Conservation (phyloP, 2,329 filamentous ascomycete genomes). For the Thielaviopsis euricoi region DNA sequence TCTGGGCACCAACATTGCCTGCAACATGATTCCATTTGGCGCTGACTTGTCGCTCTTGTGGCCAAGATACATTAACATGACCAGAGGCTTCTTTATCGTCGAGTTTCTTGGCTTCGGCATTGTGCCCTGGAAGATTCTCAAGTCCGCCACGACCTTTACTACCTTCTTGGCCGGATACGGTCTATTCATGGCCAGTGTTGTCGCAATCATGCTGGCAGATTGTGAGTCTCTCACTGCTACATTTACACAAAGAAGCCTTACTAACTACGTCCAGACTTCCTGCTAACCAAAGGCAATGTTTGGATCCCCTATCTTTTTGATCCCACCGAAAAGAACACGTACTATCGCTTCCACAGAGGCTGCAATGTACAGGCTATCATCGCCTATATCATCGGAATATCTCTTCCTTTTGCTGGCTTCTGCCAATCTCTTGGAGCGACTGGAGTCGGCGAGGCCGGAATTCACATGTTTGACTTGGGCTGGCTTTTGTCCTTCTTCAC, state of each 20-base stretch:
- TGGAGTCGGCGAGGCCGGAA: background rate
- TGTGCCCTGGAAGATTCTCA: constrained; percentile 16
- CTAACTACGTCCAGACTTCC: background rate
- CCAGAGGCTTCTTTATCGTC: constrained; percentile 19
- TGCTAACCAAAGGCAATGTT: background rate
- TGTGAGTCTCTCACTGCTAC: background rate
- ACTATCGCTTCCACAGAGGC: background rate
- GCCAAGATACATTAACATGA: constrained; percentile 19
- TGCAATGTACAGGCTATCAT: background rate
- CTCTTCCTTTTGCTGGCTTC: background rate
- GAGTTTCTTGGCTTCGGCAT: constrained; percentile 18
- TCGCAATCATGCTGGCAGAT: background rate
- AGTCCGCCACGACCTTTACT: background rate
- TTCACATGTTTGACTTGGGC: background rate
- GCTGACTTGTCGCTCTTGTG: constrained; percentile 20
- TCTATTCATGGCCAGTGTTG: background rate
- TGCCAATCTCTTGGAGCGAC: background rate
- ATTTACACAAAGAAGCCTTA: background rate
- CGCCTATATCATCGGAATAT: background rate
- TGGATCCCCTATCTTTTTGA: background rate
- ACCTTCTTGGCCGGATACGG: background rate
- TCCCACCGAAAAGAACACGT: background rate
- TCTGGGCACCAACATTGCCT: constrained; percentile 16
- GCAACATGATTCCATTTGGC: constrained; percentile 20
- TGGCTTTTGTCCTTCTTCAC: background rate